phyloP scores from a whole-genome alignment of 1,139 yeast species.

The Debaryomyces fabryi region DNA sequence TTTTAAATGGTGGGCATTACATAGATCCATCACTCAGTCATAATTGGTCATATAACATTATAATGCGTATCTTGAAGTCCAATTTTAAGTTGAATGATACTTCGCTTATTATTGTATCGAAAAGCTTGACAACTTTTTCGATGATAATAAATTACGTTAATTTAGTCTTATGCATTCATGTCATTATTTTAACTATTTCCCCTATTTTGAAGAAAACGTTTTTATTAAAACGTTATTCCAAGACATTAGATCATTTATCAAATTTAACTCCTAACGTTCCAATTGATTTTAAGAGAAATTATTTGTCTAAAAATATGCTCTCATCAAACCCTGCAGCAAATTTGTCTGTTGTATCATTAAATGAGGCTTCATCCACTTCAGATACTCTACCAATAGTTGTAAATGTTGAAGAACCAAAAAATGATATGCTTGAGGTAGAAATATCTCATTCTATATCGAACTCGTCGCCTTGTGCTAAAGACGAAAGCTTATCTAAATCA shows the following conservation, averaged over 20 bases:
- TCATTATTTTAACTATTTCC: constrained; percentile 40
- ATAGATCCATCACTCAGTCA: not conserved
- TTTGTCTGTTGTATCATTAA: constrained; percentile 12
- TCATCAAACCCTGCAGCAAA: not conserved
- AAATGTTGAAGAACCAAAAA: constrained; percentile 8
- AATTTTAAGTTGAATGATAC: constrained; percentile 2
- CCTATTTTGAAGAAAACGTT: constrained; percentile 32
- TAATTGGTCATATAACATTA: not conserved
- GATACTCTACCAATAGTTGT: not conserved
- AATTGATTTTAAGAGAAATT: constrained; percentile 20
- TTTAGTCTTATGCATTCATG: constrained; percentile 45
- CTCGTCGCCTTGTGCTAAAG: constrained; percentile 7
- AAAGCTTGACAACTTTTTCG: constrained; percentile 11
- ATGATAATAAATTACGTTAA: constrained; percentile 33
- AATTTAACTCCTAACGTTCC: constrained; percentile 29
- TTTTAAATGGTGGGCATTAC: not conserved
- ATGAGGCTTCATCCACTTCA: constrained; percentile 10
- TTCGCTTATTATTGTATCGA: not conserved
- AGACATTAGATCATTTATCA: constrained; percentile 36
- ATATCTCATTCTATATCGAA: constrained; percentile 8
- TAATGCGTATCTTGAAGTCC: not conserved
- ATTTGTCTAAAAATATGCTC: not conserved
- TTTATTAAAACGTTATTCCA: constrained; percentile 31
- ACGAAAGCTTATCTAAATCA: constrained; percentile 4
- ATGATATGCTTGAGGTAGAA: constrained; percentile 17